Evolutionary conservation across 495 filamentous ascomycete species (phyloP).

Genomic region (Ascodesmis nigricans): DNA sequence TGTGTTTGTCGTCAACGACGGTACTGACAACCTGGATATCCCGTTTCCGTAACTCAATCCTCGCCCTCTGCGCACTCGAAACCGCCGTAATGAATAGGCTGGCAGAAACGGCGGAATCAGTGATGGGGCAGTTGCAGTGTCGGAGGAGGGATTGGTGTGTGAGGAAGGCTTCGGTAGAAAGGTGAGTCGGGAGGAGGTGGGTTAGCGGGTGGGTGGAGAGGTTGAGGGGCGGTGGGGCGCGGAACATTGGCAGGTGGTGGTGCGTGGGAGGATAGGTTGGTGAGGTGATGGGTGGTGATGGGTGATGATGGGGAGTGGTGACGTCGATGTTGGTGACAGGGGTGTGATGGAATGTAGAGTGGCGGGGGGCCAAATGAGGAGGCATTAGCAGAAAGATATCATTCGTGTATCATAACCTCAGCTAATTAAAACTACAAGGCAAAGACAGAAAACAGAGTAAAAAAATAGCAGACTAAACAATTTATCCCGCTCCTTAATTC

Average conservation of each 20-base stretch:
- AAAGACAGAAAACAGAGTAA: too few relatives aligned
- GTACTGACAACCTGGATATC: not conserved
- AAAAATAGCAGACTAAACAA: too few relatives aligned
- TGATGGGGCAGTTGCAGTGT: conserved; percentile 32
- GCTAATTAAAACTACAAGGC: too few relatives aligned
- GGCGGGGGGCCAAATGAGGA: not conserved
- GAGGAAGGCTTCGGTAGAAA: conserved; percentile 40
- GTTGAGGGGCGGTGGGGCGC: conserved; percentile 2
- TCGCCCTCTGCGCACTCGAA: conserved; percentile 21
- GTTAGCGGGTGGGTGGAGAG: conserved; percentile 37
- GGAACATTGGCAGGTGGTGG: too few relatives aligned
- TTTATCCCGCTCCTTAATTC: too few relatives aligned
- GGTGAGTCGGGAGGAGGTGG: conserved; percentile 49
- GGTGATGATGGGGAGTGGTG: not conserved
- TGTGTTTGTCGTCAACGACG: not conserved
- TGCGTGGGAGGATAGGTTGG: not conserved
- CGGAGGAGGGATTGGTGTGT: conserved; percentile 40
- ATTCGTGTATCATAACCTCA: conserved; percentile 7
- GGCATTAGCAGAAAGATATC: conserved; percentile 1
- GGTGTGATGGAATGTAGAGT: conserved; percentile 2
- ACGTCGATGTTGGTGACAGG: conserved; percentile 6
- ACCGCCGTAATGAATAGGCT: conserved; percentile 49
- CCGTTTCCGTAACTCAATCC: conserved; percentile 1
- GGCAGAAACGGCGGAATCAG: conserved; percentile 52
- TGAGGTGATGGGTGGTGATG: not conserved